Evolutionary conservation across 164 flowering plant species (phyloP).

Genomic region (Aristolochia contorta): DNA sequence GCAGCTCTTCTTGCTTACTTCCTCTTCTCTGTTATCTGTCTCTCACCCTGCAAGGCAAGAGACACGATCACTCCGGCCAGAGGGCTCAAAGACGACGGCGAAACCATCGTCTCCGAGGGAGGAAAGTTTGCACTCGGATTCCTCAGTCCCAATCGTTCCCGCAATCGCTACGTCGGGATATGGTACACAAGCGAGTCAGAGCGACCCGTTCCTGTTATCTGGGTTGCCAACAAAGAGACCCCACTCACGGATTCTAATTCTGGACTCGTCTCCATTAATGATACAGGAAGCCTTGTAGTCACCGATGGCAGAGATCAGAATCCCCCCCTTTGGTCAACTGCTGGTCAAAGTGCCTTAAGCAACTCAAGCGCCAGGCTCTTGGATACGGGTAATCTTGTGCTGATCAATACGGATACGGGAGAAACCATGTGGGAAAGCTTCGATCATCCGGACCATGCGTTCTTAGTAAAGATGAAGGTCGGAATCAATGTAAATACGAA

Average conservation of each 20-base stretch:
- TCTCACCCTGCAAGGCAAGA: no score
- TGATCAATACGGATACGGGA: conserved; percentile 4
- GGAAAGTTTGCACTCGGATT: not conserved
- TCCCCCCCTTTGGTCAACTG: conserved; percentile 23
- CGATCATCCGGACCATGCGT: not conserved
- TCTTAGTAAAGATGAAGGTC: not conserved
- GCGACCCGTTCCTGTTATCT: conserved; percentile 13
- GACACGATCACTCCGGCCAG: not conserved
- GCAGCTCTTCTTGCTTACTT: no score
- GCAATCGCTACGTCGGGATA: no score
- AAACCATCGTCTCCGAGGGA: not conserved
- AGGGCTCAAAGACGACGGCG: not conserved
- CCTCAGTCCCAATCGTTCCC: no score
- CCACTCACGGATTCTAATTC: conserved; percentile 32
- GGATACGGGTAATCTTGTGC: conserved; percentile 40
- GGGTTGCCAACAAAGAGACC: conserved; percentile 49
- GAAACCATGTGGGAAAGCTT: conserved; percentile 40
- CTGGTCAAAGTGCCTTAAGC: conserved; percentile 1
- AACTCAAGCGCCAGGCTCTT: conserved; percentile 22
- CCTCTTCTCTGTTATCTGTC: no score
- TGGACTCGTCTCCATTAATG: conserved; percentile 18
- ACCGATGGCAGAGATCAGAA: not conserved
- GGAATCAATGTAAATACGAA: not conserved
- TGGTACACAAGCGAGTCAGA: not conserved
- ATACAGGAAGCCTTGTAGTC: conserved; percentile 17